Evolutionary conservation across 192 early-diverging fungal genomes (phyloP), one percentile per base, ranked within the genome.

Genomic region (Borealophlyctis nickersoniae): DNA sequence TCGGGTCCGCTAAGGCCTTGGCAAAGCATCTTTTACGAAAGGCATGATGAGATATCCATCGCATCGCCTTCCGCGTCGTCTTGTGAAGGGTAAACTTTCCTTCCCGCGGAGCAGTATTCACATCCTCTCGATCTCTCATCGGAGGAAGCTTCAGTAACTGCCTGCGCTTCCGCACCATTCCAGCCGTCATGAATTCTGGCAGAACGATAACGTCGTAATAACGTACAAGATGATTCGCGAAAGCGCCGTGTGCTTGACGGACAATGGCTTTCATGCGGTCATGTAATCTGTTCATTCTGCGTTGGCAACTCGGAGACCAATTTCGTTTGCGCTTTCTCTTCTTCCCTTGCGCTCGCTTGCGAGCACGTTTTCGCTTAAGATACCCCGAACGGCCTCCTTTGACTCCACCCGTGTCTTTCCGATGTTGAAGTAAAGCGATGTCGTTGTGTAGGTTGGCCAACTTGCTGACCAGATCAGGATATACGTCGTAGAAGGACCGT

Each of bases 111-210:
- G 31, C 23, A 16, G 7, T n/a, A 27, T 63, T 63, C 4, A 53
- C 27, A n/a, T 53, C 22, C n/a, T 5, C 49, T 11, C 19, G 16
- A 26, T 61, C 59, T 13, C 34, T 49, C 13, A 61, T 61, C 4
- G n/a, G n/a, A 4, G 61, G 61, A n/a, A 63, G 61, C 24, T 52
- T 34, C 2, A 64, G 62, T 27, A 54, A 11, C 62, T 64, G 19
- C n/a, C 62, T 45, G 11, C 29, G 62, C 32, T 64, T 64, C 32
- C 62, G 62, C 14, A 64, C 52, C 62, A 64, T 64, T 22, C 52
- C 31, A 4, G 53, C 33, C 2, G 62, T 64, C 62, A 64, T 64
- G 34, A 64, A 64, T 33, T 55, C 62, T 3, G 62, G 62, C 16
- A 64, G 32, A 26, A 64, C 34, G 35, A 64, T 34, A 11, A 39